Conservation (phyloP, 169 alveolate species). For the Eimeria nieschulzi region DNA sequence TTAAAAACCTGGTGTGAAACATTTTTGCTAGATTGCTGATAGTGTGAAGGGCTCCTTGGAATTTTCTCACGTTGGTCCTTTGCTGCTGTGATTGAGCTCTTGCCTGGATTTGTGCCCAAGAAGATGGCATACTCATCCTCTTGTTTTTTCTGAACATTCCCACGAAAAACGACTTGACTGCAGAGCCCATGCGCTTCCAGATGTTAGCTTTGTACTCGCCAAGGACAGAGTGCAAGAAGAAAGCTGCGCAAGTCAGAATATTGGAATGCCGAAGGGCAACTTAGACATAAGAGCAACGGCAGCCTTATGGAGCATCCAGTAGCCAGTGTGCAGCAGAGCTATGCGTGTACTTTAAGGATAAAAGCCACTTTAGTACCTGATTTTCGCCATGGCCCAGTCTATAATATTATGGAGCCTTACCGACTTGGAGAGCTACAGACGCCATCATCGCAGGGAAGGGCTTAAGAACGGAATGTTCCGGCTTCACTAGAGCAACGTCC, state of each 20-base stretch:
- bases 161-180: conserved; percentile 24
- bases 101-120: conserved; percentile 31
- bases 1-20: conserved; percentile 29
- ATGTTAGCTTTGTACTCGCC: conserved; percentile 25
- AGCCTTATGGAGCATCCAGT: background rate
- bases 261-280: background rate
- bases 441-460: conserved; percentile 53
- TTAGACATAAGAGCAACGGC: background rate
- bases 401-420: background rate
- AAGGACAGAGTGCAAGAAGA: conserved; percentile 57
- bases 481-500: background rate
- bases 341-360: background rate
- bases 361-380: background rate
- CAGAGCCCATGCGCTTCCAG: conserved; percentile 14
- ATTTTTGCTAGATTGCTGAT: background rate
- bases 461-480: conserved; percentile 14
- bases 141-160: conserved; percentile 47
- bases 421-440: conserved; percentile 56
- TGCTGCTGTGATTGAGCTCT: background rate
- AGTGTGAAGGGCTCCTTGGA: conserved; percentile 58
- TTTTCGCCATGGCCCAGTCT: too few species aligned
- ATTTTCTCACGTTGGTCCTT: background rate
- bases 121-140: conserved; percentile 9
- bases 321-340: background rate
- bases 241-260: conserved; percentile 13